Conservation (phyloP, 495 filamentous ascomycete species). For the Viridothelium virens region DNA sequence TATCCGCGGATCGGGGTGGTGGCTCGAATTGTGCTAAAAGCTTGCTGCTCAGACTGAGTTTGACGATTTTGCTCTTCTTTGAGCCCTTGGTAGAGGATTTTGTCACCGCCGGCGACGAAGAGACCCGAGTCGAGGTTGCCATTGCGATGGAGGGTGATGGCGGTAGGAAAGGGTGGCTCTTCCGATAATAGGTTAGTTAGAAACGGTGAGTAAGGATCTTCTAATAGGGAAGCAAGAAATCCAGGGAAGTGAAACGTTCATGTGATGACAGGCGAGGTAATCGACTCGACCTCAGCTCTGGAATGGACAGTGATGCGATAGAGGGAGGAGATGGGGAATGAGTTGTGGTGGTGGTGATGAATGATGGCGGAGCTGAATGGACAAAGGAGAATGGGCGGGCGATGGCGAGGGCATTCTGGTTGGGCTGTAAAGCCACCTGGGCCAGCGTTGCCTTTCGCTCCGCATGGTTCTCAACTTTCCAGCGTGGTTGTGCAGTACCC, state of each 20-base stretch:
- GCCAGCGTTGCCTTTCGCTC: slow-evolving; percentile 8
- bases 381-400: slow-evolving; percentile 4
- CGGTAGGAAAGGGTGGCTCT: not conserved
- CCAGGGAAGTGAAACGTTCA: not conserved
- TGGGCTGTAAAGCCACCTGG: slow-evolving; percentile 8
- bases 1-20: slow-evolving; percentile 15
- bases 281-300: not conserved
- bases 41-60: slow-evolving; percentile 16
- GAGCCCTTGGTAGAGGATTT: slow-evolving; percentile 17
- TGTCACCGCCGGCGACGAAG: not conserved
- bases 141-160: slow-evolving; percentile 12
- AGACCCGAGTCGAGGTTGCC: slow-evolving; percentile 18
- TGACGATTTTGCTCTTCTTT: slow-evolving; percentile 22
- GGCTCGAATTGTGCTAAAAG: slow-evolving; percentile 16
- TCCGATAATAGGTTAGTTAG: slow-evolving; percentile 3
- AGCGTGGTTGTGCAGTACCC: not conserved
- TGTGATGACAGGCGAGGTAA: not conserved
- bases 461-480: slow-evolving; percentile 1
- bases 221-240: not conserved
- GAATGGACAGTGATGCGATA: not conserved
- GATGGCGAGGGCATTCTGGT: not conserved
- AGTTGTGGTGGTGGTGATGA: slow-evolving; percentile 7
- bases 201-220: not conserved
- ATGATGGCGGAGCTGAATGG: not conserved
- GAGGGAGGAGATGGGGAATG: not conserved